Conservation (phyloP, 805 yeast species). For the Starmerella sirachaensis region DNA sequence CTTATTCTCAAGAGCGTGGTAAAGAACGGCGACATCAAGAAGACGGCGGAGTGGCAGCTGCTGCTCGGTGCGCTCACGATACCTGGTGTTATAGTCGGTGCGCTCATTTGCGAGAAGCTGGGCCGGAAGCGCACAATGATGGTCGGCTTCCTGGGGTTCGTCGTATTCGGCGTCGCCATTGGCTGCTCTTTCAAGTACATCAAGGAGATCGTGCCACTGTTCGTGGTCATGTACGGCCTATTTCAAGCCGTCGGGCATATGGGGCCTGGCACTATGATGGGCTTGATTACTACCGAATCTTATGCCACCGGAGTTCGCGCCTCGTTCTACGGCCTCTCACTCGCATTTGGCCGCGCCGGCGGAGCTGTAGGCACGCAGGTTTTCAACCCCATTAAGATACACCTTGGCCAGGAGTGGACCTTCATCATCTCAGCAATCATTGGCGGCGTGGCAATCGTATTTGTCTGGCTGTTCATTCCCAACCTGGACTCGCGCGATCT, state of each 20-base stretch:
- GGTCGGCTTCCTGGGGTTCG: conserved; percentile 57
- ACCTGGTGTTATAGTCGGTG: conserved; percentile 66
- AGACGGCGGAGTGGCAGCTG: conserved; percentile 61
- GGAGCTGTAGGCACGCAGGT: conserved; percentile 71
- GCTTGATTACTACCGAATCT: conserved; percentile 52
- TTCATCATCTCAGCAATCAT: conserved; percentile 66
- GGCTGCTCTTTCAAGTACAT: conserved; percentile 44
- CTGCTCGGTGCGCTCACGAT: conserved; percentile 49
- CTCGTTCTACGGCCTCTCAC: conserved; percentile 59
- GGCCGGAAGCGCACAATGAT: conserved; percentile 66
- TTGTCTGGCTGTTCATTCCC: conserved; percentile 53
- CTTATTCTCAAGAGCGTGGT: conserved; percentile 46
- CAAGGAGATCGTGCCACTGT: conserved; percentile 45
- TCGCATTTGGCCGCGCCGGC: conserved; percentile 73
- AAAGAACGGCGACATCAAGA: conserved; percentile 34
- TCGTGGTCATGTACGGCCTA: conserved; percentile 60
- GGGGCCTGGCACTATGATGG: conserved; percentile 71
- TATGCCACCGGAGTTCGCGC: conserved; percentile 73
- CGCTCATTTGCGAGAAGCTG: conserved; percentile 46
- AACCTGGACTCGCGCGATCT: conserved; percentile 57
- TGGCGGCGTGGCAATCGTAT: conserved; percentile 51
- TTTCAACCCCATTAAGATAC: conserved; percentile 53
- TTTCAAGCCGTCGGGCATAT: conserved; percentile 59
- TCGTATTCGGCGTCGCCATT: conserved; percentile 39
- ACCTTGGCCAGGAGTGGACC: conserved; percentile 62